Evolutionary conservation across 106 monocot species (phyloP), one percentile per base, ranked within the genome.

Genomic region (Ottelia alismoides): DNA sequence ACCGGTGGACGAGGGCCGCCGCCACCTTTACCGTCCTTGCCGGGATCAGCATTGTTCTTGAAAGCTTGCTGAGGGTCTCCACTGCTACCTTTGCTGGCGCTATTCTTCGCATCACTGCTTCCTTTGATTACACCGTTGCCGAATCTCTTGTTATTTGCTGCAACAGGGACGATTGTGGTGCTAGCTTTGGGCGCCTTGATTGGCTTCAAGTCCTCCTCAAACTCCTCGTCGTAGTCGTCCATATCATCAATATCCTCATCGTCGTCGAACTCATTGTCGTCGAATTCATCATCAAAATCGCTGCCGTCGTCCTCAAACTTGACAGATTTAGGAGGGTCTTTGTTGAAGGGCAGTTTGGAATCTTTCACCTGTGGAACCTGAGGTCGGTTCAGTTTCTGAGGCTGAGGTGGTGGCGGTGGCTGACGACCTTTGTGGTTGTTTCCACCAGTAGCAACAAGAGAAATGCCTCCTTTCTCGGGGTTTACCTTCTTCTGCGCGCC

Each of bases 171-270:
- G n/a, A n/a, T n/a, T n/a, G n/a, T n/a, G n/a, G n/a, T n/a, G n/a
- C n/a, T n/a, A n/a, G n/a, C n/a, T n/a, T n/a, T n/a, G n/a, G n/a
- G n/a, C 47, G 55, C 48, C 68, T 74, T 74, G 45, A 49, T 58
- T 1, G 29, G 22, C 52, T 72, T 72, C 12, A 53, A 28, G 47
- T 72, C 65, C 3, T 74, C 68, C 10, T 74, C 74, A 20, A 68
- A 74, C 20, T 74, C 73, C n/a, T 73, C 75, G 5, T 75, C 69
- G 55, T 57, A 74, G 22, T 58, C 68, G 12, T 71, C 71, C 30
- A 64, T 7, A 23, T 68, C 68, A 22, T 68, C 68, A 30, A 27
- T 44, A 26, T 70, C 75, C 26, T 57, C 25, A 23, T 73, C 73
- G 20, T 64, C 71, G 20, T 70, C 70, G 48, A 22, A 71, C 20